phyloP scores from a whole-genome alignment of 2,329 filamentous ascomycete species.

The Esteya vermicola region DNA sequence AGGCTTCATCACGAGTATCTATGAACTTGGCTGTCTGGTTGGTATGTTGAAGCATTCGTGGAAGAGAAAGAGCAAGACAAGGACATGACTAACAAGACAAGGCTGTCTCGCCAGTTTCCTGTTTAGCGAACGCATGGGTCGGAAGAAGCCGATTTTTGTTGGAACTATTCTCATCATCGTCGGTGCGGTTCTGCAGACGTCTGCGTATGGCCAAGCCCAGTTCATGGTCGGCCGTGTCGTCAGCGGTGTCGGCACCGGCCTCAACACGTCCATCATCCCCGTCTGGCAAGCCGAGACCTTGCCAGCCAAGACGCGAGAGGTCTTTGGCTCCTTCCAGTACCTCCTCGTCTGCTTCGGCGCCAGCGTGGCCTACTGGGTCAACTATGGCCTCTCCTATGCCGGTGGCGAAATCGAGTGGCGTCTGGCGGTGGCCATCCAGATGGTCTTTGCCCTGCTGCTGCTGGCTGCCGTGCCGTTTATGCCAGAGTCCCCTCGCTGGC shows the following conservation, averaged over 20 bases:
- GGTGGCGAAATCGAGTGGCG: slow-evolving; percentile 34
- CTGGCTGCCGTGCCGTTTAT: slow-evolving; percentile 21
- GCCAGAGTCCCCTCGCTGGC: slow-evolving; percentile 26
- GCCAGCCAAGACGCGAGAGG: slow-evolving; percentile 13
- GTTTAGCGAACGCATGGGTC: slow-evolving; percentile 19
- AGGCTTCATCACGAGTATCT: slow-evolving; percentile 18
- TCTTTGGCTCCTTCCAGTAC: slow-evolving; percentile 1
- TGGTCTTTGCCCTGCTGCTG: slow-evolving; percentile 20
- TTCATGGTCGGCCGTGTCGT: slow-evolving; percentile 33
- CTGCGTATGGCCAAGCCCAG: slow-evolving; percentile 23
- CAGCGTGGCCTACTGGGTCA: slow-evolving; percentile 30
- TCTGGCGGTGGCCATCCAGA: slow-evolving; percentile 35
- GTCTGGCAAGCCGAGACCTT: slow-evolving; percentile 27
- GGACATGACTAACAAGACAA: slow-evolving; percentile 23
- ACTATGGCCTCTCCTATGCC: slow-evolving; percentile 29
- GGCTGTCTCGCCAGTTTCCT: slow-evolving; percentile 23
- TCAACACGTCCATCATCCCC: slow-evolving; percentile 28
- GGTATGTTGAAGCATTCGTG: background rate
- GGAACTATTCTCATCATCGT: slow-evolving; percentile 22
- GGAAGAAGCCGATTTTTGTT: slow-evolving; percentile 18
- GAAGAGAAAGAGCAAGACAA: background rate
- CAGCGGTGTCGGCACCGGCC: slow-evolving; percentile 37
- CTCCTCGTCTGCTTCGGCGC: slow-evolving; percentile 17
- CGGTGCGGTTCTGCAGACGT: slow-evolving; percentile 44
- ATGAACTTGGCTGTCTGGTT: slow-evolving; percentile 36